phyloP scores from a whole-genome alignment of 805 yeast species.

The Zygotorulaspora sp. region DNA sequence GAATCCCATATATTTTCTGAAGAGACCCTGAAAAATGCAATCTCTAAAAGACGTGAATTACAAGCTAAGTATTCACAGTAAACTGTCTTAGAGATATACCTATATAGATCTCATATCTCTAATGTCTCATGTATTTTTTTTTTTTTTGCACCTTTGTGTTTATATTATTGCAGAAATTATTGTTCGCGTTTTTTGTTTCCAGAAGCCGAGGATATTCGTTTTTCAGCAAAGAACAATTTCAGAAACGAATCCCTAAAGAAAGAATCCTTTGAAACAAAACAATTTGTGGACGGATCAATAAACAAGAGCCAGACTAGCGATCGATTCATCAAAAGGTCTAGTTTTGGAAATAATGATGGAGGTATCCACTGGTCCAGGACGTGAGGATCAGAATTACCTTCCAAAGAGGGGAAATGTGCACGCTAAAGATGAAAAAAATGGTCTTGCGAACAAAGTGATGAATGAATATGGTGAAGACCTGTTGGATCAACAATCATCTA shows the following conservation, averaged over 20 bases:
- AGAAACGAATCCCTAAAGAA: slow-evolving; percentile 2
- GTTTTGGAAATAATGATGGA: slow-evolving; percentile 5
- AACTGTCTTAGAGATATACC: no score
- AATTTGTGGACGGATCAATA: background rate
- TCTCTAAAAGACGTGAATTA: slow-evolving; percentile 32
- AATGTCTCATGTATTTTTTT: no score
- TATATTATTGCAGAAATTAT: no score
- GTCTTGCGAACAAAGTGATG: slow-evolving; percentile 10
- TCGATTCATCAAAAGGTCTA: background rate
- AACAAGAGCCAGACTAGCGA: background rate
- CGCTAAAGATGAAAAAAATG: slow-evolving; percentile 8
- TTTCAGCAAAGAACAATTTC: slow-evolving; percentile 1
- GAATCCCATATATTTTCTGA: slow-evolving; percentile 24
- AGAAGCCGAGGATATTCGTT: background rate
- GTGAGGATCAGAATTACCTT: slow-evolving; percentile 10
- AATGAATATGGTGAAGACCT: slow-evolving; percentile 12
- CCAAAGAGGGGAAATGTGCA: slow-evolving; percentile 10
- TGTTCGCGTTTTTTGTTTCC: background rate
- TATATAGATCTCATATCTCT: no score
- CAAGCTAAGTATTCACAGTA: slow-evolving; percentile 26
- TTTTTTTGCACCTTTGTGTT: no score
- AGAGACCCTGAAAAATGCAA: slow-evolving; percentile 24
- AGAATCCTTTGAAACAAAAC: slow-evolving; percentile 1
- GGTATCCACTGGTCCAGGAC: slow-evolving; percentile 9
- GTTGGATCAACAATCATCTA: slow-evolving; percentile 6